Percentiles rank a stretch among this genome's conserved stretches.
phyloP scores from a whole-genome alignment of 1,284 basidiomycete genomes.

The Chiua sp. region DNA sequence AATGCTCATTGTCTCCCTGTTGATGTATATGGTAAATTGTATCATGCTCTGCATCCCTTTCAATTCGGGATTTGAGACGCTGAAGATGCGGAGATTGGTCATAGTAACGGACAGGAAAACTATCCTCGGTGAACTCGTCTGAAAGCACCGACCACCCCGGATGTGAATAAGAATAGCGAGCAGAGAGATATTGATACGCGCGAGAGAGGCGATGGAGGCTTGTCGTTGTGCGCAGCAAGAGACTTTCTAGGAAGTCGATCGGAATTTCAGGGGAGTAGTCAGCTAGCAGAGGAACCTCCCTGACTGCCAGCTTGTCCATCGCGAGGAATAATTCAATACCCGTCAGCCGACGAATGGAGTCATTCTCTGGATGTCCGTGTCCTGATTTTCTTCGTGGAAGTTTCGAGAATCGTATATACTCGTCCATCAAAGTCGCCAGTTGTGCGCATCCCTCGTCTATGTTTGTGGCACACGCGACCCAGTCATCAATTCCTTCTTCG shows the following conservation, averaged over 20 bases:
- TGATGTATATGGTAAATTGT: too few species aligned
- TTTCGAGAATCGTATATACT: slow-evolving; percentile 25
- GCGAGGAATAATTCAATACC: slow-evolving; percentile 50
- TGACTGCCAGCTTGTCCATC: slow-evolving; percentile 44
- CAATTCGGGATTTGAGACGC: slow-evolving; percentile 35
- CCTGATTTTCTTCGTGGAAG: neutral
- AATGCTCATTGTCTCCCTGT: too few species aligned
- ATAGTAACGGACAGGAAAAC: slow-evolving; percentile 41
- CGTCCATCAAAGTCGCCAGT: slow-evolving; percentile 20
- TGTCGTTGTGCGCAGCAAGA: slow-evolving; percentile 42
- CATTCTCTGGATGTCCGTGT: too few species aligned
- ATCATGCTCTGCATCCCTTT: neutral
- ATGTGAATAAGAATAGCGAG: slow-evolving; percentile 26
- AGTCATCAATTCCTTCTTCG: slow-evolving; percentile 31
- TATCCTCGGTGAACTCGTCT: neutral
- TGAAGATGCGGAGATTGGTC: slow-evolving; percentile 17
- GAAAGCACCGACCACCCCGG: slow-evolving; percentile 30
- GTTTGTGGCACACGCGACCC: slow-evolving; percentile 27
- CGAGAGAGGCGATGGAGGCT: slow-evolving; percentile 32
- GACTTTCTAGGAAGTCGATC: slow-evolving; percentile 36
- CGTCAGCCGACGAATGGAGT: slow-evolving; percentile 51
- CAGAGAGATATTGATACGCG: slow-evolving; percentile 37
- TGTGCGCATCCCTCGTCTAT: neutral
- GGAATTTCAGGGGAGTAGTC: slow-evolving; percentile 53
- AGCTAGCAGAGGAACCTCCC: slow-evolving; percentile 40